phyloP scores from a whole-genome alignment of 1,284 basidiomycete species.

The Ganoderma resinaceum region DNA sequence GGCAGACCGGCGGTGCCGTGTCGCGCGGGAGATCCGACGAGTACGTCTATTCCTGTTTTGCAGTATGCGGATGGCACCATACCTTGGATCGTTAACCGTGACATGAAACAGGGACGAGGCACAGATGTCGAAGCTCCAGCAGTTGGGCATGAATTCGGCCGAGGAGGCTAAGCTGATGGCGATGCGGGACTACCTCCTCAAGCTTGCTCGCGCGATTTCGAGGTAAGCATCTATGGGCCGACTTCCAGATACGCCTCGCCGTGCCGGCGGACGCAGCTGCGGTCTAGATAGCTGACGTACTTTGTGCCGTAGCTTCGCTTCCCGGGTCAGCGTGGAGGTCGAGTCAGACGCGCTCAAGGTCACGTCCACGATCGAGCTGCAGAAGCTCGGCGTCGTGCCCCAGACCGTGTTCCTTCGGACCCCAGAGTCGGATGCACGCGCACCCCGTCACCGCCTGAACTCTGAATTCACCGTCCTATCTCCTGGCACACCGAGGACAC shows the following conservation, averaged over 20 bases:
- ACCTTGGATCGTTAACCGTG: neutral
- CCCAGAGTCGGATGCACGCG: conserved; percentile 50
- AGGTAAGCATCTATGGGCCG: conserved; percentile 49
- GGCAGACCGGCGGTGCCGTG: conserved; percentile 55
- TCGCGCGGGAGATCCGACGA: conserved; percentile 74
- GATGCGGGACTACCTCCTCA: conserved; percentile 88
- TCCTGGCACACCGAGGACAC: conserved; percentile 55
- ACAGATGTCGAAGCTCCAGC: conserved; percentile 76
- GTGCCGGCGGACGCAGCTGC: neutral
- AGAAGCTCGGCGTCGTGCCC: conserved; percentile 90
- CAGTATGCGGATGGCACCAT: neutral
- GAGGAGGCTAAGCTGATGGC: conserved; percentile 87
- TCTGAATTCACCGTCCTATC: conserved; percentile 46
- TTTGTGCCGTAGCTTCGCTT: conserved; percentile 58
- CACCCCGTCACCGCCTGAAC: conserved; percentile 45
- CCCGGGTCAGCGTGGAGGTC: conserved; percentile 63
- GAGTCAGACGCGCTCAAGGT: conserved; percentile 73
- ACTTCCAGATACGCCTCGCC: neutral
- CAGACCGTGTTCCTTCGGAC: conserved; percentile 93
- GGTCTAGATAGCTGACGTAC: neutral
- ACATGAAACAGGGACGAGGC: conserved; percentile 67
- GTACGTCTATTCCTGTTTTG: conserved; percentile 44
- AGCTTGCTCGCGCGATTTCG: conserved; percentile 74
- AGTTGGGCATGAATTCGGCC: conserved; percentile 79
- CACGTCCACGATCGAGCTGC: conserved; percentile 72